These are phyloP conservation scores for Boletus huronensis DNA, from an alignment of 768 basidiomycete species.

Conservation along the genomic window DNA sequence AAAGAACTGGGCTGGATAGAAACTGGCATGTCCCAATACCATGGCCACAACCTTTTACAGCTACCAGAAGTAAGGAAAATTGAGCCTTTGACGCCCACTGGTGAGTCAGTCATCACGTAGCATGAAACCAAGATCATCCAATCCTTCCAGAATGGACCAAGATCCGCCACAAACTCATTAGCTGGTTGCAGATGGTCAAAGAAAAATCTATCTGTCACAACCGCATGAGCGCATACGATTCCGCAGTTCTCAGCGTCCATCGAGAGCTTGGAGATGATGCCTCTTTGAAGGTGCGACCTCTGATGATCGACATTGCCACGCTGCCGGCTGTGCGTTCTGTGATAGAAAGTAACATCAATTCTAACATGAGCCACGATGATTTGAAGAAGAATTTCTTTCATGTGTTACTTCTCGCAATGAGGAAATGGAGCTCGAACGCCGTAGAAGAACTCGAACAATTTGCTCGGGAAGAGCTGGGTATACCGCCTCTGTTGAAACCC, in stretches of 20 bases:
- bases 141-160: slow-evolving; percentile 6
- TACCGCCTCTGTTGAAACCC: slow-evolving; percentile 1
- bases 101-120: background rate
- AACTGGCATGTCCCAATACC: too few species aligned
- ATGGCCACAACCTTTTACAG: background rate
- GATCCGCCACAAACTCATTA: slow-evolving; percentile 1
- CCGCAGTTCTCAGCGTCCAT: background rate
- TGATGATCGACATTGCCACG: slow-evolving; percentile 1
- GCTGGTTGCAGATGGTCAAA: background rate
- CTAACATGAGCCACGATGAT: background rate
- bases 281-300: slow-evolving; percentile 1
- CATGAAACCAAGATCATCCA: background rate
- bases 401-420: background rate
- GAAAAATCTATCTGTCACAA: background rate
- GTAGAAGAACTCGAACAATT: slow-evolving; percentile 9
- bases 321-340: background rate
- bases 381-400: background rate
- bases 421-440: slow-evolving; percentile 6
- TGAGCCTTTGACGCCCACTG: slow-evolving; percentile 1
- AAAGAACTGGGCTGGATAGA: background rate
- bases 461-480: background rate
- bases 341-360: background rate
- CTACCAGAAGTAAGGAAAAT: slow-evolving; percentile 8
- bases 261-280: background rate
- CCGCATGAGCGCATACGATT: too few species aligned